Evolutionary conservation across 1,139 yeast species (phyloP).

Genomic region (Pichia sp.): DNA sequence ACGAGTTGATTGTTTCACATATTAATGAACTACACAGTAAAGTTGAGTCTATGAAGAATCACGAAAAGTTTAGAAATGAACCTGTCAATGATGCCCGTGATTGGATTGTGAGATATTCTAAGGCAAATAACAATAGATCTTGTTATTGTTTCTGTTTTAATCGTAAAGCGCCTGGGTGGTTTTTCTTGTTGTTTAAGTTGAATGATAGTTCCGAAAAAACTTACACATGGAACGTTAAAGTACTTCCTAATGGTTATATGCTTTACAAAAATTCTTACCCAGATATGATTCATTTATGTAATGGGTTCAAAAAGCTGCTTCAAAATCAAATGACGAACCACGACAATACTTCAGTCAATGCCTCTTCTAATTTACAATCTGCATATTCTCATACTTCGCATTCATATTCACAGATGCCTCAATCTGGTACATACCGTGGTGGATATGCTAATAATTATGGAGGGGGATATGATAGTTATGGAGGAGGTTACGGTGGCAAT

Average conservation of each 20-base stretch:
- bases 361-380: not conserved
- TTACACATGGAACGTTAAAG: constrained; percentile 85
- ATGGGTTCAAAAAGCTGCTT: constrained; percentile 70
- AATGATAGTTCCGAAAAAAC: constrained; percentile 65
- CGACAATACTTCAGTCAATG: not conserved
- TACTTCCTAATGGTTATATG: constrained; percentile 79
- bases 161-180: constrained; percentile 90
- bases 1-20: constrained; percentile 86
- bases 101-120: constrained; percentile 85
- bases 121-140: constrained; percentile 85
- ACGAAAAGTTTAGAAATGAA: constrained; percentile 87
- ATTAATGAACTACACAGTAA: constrained; percentile 79
- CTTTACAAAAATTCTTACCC: constrained; percentile 78
- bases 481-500: constrained; percentile 1
- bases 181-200: constrained; percentile 74
- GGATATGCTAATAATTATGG: constrained; percentile 11
- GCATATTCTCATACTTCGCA: not conserved
- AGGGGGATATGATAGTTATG: too few species aligned
- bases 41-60: constrained; percentile 76
- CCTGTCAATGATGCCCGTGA: constrained; percentile 73
- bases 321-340: constrained; percentile 25
- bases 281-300: constrained; percentile 79
- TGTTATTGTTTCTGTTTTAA: constrained; percentile 90
- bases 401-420: too few species aligned
- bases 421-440: constrained; percentile 5